Evolutionary conservation across 2,329 filamentous ascomycete genomes (phyloP).

Genomic region (Chaetomium sp.): DNA sequence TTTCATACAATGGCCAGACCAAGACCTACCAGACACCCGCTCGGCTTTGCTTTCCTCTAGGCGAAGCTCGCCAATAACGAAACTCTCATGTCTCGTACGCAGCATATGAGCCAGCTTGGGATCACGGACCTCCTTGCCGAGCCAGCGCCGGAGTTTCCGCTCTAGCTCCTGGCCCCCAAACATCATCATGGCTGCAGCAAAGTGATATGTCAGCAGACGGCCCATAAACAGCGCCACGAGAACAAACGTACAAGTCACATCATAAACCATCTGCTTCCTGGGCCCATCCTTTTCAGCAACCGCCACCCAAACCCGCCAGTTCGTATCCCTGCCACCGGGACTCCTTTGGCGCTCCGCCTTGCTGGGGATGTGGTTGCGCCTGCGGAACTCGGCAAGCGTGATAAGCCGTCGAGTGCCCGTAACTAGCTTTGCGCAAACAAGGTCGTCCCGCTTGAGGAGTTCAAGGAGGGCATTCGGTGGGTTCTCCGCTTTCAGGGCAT

Average conservation of each 20-base stretch:
- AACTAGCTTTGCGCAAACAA: constrained; percentile 16
- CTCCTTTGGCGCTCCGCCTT: not conserved
- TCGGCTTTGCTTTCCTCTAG: not conserved
- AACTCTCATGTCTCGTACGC: not conserved
- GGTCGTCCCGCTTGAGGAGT: not conserved
- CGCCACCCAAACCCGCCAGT: constrained; percentile 14
- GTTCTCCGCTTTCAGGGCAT: not conserved
- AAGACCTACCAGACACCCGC: not conserved
- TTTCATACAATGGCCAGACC: not conserved
- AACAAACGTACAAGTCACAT: constrained; percentile 20
- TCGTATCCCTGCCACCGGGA: not conserved
- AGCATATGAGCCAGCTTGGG: not conserved
- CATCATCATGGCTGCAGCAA: constrained; percentile 9
- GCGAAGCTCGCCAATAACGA: constrained; percentile 13
- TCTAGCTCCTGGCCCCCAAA: not conserved
- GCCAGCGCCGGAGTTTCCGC: not conserved
- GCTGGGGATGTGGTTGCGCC: not conserved
- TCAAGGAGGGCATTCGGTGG: not conserved
- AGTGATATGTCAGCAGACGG: no score
- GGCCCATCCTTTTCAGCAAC: not conserved
- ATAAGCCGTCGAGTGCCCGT: not conserved
- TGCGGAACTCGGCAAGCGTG: not conserved
- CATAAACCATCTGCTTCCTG: constrained; percentile 11
- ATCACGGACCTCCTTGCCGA: constrained; percentile 10
- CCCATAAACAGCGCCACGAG: no score